Evolutionary conservation across 345 rosid species (phyloP).

Genomic region (Eucalyptus cladocalyx): DNA sequence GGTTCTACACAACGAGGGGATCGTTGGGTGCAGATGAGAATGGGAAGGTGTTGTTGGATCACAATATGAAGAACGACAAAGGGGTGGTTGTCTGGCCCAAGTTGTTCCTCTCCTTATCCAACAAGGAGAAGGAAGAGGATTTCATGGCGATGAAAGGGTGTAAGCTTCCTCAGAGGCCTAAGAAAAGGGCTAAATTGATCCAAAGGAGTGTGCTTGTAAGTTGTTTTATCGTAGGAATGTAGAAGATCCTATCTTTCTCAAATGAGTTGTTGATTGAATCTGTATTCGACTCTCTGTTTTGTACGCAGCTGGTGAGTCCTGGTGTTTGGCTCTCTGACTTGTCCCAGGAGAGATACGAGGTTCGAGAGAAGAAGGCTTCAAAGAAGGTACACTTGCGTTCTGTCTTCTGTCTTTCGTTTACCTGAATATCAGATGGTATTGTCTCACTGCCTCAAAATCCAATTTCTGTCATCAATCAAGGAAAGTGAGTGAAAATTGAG

Average conservation of each 20-base stretch:
- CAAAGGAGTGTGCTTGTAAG: slow-evolving; percentile 77
- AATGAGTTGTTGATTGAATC: neutral
- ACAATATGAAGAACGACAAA: slow-evolving; percentile 45
- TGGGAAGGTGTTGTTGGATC: slow-evolving; percentile 40
- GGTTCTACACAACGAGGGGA: slow-evolving; percentile 75
- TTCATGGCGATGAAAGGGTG: slow-evolving; percentile 95
- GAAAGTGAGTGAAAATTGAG: neutral
- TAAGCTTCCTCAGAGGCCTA: slow-evolving; percentile 88
- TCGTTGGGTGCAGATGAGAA: slow-evolving; percentile 59
- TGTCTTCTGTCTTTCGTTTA: neutral
- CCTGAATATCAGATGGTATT: neutral
- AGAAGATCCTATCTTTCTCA: neutral
- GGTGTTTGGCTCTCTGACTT: slow-evolving; percentile 88
- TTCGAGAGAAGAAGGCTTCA: slow-evolving; percentile 85
- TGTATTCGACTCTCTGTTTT: neutral
- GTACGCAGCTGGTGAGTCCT: slow-evolving; percentile 70
- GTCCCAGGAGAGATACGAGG: slow-evolving; percentile 81
- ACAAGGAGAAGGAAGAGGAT: slow-evolving; percentile 93
- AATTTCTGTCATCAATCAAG: neutral
- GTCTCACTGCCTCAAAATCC: neutral
- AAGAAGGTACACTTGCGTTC: slow-evolving; percentile 46
- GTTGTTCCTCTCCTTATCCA: slow-evolving; percentile 60
- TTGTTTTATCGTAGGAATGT: neutral
- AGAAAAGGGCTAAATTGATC: slow-evolving; percentile 79
- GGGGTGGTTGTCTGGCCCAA: slow-evolving; percentile 57